Percentiles rank a stretch among this genome's conserved stretches.
Conservation (phyloP, 2,329 filamentous ascomycete species). For the Fusarium sp. region DNA sequence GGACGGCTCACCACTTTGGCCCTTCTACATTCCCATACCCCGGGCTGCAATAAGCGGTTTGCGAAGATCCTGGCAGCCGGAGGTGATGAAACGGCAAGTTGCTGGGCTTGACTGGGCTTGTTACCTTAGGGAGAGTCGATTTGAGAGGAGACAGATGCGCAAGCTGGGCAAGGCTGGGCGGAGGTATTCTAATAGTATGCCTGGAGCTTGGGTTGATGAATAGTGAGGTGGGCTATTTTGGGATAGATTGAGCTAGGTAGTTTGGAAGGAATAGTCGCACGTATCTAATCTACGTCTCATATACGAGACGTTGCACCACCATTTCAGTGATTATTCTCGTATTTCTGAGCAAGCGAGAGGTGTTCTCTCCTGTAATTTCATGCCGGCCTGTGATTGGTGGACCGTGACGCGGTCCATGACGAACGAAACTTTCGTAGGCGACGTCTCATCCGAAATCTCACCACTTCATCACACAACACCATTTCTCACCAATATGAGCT, state of each 20-base stretch:
- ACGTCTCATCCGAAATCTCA: neutral
- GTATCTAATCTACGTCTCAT: no score
- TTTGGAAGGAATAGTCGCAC: no score
- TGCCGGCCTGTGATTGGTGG: neutral
- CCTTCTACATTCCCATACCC: no score
- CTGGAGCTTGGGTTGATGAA: constrained; percentile 3
- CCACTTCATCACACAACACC: neutral
- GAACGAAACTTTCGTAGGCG: neutral
- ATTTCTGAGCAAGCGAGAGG: neutral
- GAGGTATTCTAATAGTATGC: neutral
- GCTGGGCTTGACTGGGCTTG: neutral
- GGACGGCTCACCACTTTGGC: neutral
- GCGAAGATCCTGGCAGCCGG: neutral
- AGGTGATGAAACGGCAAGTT: neutral
- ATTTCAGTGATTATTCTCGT: neutral
- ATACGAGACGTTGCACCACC: neutral
- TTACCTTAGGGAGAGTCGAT: neutral
- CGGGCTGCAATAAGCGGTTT: no score
- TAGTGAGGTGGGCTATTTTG: neutral
- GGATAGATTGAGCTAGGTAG: no score
- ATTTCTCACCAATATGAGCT: neutral
- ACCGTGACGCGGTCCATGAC: neutral
- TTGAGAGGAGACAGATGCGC: neutral
- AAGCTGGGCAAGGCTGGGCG: neutral
- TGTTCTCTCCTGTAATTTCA: neutral